phyloP scores from a whole-genome alignment of 306 rosid genomes.

The apple (Malus domestica) region ASM211411v1 NC_041798.1:3759501-3760000 shows the following conservation, averaged over 20 bases:
- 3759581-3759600: constrained; percentile 47
- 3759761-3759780: no score
- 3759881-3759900: not conserved
- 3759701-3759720: no score
- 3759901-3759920: not conserved
- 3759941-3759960: not conserved
- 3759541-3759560: constrained; percentile 72
- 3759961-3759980: no score
- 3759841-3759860: not conserved
- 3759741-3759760: no score
- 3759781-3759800: no score
- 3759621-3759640: constrained; percentile 37
- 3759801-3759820: no score
- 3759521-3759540: constrained; percentile 54
- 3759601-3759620: constrained; percentile 59
- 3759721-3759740: no score
- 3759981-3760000: no score
- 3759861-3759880: not conserved
- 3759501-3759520: constrained; percentile 67
- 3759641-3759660: no score
- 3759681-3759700: no score
- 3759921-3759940: not conserved
- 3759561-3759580: constrained; percentile 64
- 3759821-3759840: not conserved
- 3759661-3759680: no score